These are phyloP conservation scores for Talaromyces verruculosus DNA, from an alignment of 2,329 filamentous ascomycete species.

Conservation along the genomic window DNA sequence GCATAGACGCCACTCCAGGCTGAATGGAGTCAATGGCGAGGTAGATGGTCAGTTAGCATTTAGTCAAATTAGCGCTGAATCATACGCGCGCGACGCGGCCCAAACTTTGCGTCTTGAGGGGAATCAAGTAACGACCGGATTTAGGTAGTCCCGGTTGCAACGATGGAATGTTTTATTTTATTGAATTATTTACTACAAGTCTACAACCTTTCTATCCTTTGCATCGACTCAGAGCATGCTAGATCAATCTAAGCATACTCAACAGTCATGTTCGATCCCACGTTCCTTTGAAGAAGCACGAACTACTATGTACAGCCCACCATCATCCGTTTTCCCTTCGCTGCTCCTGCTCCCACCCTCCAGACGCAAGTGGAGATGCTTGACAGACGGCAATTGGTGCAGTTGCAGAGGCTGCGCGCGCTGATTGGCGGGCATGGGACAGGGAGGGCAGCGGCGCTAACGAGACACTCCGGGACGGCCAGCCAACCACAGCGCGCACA, in stretches of 20 bases:
- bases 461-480: not conserved
- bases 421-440: slow-evolving; percentile 10
- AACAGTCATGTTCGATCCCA: not conserved
- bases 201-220: not conserved
- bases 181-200: not conserved
- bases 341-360: not conserved
- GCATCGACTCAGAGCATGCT: not conserved
- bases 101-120: slow-evolving; percentile 2
- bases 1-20: slow-evolving; percentile 8
- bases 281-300: not conserved
- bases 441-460: slow-evolving; percentile 1
- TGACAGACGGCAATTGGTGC: not conserved
- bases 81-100: slow-evolving; percentile 15
- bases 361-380: slow-evolving; percentile 1
- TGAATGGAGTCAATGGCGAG: not conserved
- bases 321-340: not conserved
- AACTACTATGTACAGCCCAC: not conserved
- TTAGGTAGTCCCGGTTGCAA: not conserved
- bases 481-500: slow-evolving; percentile 24
- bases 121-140: not conserved
- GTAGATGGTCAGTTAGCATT: not conserved
- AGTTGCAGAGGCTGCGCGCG: not conserved
- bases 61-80: not conserved
- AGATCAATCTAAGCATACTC: no score
- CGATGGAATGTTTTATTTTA: not conserved